These are phyloP conservation scores for Globisporangium megalacanthum DNA, from an alignment of 352 stramenopile species.

Conservation along the genomic window DNA sequence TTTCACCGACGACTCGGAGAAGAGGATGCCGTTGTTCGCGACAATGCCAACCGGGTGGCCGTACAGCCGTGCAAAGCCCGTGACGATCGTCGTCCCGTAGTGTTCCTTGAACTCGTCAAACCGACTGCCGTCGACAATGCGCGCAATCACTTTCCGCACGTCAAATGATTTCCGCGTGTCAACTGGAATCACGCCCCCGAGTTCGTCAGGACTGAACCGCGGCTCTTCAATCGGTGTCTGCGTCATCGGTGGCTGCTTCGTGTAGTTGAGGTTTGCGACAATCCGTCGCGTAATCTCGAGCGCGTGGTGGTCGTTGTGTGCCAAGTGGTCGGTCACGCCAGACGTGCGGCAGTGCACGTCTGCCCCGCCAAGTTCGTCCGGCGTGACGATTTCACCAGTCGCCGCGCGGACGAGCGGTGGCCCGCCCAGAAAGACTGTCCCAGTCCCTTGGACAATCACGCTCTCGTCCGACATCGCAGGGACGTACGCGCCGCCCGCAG, in stretches of 20 bases:
- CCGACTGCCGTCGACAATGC: constrained; percentile 91
- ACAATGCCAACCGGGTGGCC: constrained; percentile 95
- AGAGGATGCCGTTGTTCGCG: constrained; percentile 98
- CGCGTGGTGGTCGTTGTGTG: constrained; percentile 94
- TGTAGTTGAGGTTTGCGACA: constrained; percentile 92
- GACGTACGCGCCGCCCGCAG: constrained; percentile 95
- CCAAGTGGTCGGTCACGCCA: constrained; percentile 96
- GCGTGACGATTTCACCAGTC: constrained; percentile 95
- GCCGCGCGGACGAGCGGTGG: constrained; percentile 97
- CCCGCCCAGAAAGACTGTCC: constrained; percentile 96
- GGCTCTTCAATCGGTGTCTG: too few species aligned
- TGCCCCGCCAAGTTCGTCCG: constrained; percentile 94
- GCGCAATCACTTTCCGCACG: constrained; percentile 89
- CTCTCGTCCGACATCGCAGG: constrained; percentile 98
- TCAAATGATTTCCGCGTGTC: too few species aligned
- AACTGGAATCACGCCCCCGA: too few species aligned
- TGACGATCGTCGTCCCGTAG: constrained; percentile 97
- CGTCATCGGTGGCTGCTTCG: constrained; percentile 46
- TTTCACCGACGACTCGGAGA: constrained; percentile 91
- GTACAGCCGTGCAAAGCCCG: constrained; percentile 95
- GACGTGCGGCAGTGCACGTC: constrained; percentile 89
- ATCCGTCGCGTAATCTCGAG: constrained; percentile 89
- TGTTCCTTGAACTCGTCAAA: constrained; percentile 88
- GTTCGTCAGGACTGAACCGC: too few species aligned
- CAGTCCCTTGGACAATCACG: constrained; percentile 96